A percentile compares a stretch with the other conserved stretches of the same genome.
phyloP scores from a whole-genome alignment of 345 rosid genomes.

The Cardiospermum halicacabum region DNA sequence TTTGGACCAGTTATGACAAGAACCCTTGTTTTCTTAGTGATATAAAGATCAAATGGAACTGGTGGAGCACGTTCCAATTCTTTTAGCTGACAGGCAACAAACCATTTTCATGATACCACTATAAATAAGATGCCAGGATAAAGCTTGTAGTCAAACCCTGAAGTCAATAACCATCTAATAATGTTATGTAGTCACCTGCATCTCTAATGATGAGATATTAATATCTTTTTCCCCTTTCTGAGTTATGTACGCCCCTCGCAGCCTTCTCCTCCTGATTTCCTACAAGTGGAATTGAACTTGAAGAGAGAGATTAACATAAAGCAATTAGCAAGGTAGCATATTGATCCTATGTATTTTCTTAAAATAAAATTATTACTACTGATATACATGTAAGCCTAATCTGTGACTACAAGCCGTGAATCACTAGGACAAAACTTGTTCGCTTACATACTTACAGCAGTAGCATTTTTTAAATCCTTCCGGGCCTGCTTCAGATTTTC shows the following conservation, averaged over 20 bases:
- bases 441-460: constrained; percentile 40
- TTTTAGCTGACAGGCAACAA: constrained; percentile 40
- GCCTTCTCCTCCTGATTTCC: constrained; percentile 42
- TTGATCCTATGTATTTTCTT: not conserved
- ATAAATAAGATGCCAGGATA: constrained; percentile 1
- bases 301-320: constrained; percentile 4
- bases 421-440: not conserved
- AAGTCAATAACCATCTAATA: constrained; percentile 2
- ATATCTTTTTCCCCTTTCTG: constrained; percentile 22
- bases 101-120: not conserved
- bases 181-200: constrained; percentile 25
- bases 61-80: constrained; percentile 50
- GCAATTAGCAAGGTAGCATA: constrained; percentile 6
- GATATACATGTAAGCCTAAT: not conserved
- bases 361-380: not conserved
- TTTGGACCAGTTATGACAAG: constrained; percentile 92
- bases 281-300: constrained; percentile 15
- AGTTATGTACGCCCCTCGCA: constrained; percentile 21
- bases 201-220: constrained; percentile 28
- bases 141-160: not conserved
- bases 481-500: constrained; percentile 43
- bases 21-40: constrained; percentile 62
- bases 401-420: not conserved
- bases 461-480: constrained; percentile 44
- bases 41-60: constrained; percentile 72